Percentiles rank a stretch among this genome's conserved stretches.
phyloP scores from a whole-genome alignment of 2,329 filamentous ascomycete genomes.

The Lachnellula arida region DNA sequence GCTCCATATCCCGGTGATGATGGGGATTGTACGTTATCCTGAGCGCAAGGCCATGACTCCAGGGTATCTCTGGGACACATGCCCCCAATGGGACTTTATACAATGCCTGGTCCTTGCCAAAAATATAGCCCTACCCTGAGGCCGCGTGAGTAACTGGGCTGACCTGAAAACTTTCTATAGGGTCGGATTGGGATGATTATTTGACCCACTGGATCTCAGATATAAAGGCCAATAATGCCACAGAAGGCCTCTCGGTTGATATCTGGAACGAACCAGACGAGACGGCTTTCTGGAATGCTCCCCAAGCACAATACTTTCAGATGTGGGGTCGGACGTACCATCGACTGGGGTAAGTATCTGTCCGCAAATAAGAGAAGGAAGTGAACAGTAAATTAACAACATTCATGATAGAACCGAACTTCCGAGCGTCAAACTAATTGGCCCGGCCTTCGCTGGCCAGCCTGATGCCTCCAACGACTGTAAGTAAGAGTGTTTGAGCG shows the following conservation, averaged over 20 bases:
- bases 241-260: conserved; percentile 39
- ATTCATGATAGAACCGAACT: background rate
- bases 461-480: conserved; percentile 21
- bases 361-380: background rate
- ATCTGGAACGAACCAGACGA: conserved; percentile 50
- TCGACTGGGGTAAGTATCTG: conserved; percentile 32
- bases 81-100: background rate
- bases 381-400: background rate
- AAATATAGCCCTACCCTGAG: background rate
- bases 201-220: conserved; percentile 36
- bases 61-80: background rate
- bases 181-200: conserved; percentile 41
- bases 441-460: conserved; percentile 34
- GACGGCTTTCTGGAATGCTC: conserved; percentile 33
- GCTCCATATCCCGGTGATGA: conserved; percentile 44
- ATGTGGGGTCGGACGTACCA: conserved; percentile 37
- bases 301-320: conserved; percentile 37
- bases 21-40: conserved; percentile 34
- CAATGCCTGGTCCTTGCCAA: background rate
- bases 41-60: too few species aligned
- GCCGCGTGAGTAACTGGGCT: too few species aligned
- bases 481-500: background rate
- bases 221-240: conserved; percentile 36
- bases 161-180: background rate
- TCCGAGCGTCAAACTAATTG: conserved; percentile 27